phyloP scores from a whole-genome alignment of 768 basidiomycete species.

The Russula compacta region DNA sequence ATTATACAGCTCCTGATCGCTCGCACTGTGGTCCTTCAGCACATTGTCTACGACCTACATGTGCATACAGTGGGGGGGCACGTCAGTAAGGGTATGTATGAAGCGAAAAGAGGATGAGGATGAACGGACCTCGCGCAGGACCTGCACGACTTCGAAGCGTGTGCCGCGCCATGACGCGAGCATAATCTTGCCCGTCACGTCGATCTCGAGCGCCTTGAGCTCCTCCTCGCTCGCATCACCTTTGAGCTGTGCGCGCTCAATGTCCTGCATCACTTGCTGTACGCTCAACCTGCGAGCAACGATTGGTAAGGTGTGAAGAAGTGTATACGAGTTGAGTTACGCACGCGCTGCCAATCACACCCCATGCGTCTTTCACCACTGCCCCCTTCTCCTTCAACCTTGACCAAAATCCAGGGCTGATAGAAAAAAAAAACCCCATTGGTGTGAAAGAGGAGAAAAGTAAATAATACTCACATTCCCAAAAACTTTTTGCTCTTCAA shows the following conservation, averaged over 20 bases:
- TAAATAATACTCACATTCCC: constrained; percentile 58
- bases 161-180: constrained; percentile 98
- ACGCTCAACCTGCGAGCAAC: constrained; percentile 48
- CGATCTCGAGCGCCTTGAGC: constrained; percentile 78
- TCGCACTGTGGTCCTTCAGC: constrained; percentile 65
- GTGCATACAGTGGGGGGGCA: constrained; percentile 3
- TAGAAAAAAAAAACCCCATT: background rate
- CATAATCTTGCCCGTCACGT: constrained; percentile 91
- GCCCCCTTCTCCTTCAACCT: constrained; percentile 90
- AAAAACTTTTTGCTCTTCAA: constrained; percentile 88
- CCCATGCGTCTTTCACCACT: constrained; percentile 93
- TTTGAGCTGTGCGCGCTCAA: constrained; percentile 82
- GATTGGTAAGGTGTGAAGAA: background rate
- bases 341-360: constrained; percentile 91
- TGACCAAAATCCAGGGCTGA: constrained; percentile 75
- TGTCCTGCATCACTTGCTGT: constrained; percentile 76
- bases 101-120: background rate
- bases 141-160: constrained; percentile 87
- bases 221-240: constrained; percentile 87
- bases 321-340: constrained; percentile 25
- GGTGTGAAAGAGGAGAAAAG: constrained; percentile 28
- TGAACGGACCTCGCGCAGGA: constrained; percentile 56
- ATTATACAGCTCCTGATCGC: constrained; percentile 63
- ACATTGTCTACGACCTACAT: constrained; percentile 71
- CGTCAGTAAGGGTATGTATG: constrained; percentile 3